A percentile compares a stretch with the other conserved stretches of the same genome.
phyloP scores from a whole-genome alignment of 1,284 basidiomycete genomes.

The Cryptococcus maquisensis region DNA sequence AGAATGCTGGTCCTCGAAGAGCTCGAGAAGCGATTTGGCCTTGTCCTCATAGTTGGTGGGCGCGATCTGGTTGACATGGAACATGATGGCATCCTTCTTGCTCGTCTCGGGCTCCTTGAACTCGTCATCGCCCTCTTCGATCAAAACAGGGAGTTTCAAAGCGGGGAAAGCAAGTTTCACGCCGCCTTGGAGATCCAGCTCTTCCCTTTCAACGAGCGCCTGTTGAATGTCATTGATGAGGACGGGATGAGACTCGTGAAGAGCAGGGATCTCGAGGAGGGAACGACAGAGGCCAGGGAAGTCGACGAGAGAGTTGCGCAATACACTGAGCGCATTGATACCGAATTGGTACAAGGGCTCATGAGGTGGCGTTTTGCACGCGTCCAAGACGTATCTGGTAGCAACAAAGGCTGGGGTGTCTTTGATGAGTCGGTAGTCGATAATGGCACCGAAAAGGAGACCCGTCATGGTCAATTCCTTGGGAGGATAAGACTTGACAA shows the following conservation, averaged over 20 bases:
- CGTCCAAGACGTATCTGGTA: conserved; percentile 93
- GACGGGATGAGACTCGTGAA: conserved; percentile 82
- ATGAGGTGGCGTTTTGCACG: conserved; percentile 73
- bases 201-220: conserved; percentile 55
- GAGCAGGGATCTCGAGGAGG: conserved; percentile 78
- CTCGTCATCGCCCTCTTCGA: conserved; percentile 54
- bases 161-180: conserved; percentile 48
- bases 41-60: conserved; percentile 89
- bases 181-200: conserved; percentile 52
- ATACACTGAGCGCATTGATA: conserved; percentile 80
- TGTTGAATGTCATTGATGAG: conserved; percentile 70
- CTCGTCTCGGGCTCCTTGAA: conserved; percentile 75
- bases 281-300: conserved; percentile 93
- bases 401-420: conserved; percentile 95
- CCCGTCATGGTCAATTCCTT: conserved; percentile 95
- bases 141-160: conserved; percentile 49
- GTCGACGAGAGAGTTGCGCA: conserved; percentile 81
- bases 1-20: conserved; percentile 75
- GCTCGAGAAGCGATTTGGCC: conserved; percentile 71
- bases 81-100: conserved; percentile 87
- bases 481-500: conserved; percentile 94
- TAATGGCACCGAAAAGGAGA: conserved; percentile 92
- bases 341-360: conserved; percentile 96
- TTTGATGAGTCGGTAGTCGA: conserved; percentile 90
- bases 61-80: conserved; percentile 97